These are phyloP conservation scores for Ambrosia trifida DNA, from an alignment of 129 eudicot species.

Conservation along the genomic window DNA sequence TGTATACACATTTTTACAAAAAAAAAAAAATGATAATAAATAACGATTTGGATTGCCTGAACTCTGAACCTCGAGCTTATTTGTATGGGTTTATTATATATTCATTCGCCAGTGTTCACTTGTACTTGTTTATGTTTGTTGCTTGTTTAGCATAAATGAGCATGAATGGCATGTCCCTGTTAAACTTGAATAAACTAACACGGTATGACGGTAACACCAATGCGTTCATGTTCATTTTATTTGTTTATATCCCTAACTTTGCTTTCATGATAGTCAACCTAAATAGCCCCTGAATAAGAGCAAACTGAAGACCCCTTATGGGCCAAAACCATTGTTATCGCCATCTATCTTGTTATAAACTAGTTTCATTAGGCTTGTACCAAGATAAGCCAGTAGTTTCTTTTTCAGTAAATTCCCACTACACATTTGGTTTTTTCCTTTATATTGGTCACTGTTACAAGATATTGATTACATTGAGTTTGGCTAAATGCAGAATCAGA, in stretches of 20 bases:
- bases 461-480: neutral
- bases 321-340: slow-evolving; percentile 6
- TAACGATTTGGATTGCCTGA: neutral
- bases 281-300: neutral
- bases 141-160: neutral
- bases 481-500: neutral
- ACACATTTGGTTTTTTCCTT: neutral
- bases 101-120: neutral
- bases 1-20: neutral
- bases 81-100: neutral
- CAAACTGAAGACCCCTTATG: neutral
- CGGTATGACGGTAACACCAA: neutral
- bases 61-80: neutral
- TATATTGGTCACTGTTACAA: neutral
- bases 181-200: neutral
- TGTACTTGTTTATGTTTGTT: neutral
- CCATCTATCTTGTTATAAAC: neutral
- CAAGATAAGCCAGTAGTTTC: neutral
- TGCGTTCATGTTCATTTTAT: neutral
- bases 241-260: neutral
- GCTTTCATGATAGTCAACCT: neutral
- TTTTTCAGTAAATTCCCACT: neutral
- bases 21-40: neutral
- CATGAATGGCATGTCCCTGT: neutral
- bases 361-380: neutral